Evolutionary conservation across 768 basidiomycete genomes (phyloP), one percentile per base, ranked within the genome.

Genomic region (Serendipita vermifera): DNA sequence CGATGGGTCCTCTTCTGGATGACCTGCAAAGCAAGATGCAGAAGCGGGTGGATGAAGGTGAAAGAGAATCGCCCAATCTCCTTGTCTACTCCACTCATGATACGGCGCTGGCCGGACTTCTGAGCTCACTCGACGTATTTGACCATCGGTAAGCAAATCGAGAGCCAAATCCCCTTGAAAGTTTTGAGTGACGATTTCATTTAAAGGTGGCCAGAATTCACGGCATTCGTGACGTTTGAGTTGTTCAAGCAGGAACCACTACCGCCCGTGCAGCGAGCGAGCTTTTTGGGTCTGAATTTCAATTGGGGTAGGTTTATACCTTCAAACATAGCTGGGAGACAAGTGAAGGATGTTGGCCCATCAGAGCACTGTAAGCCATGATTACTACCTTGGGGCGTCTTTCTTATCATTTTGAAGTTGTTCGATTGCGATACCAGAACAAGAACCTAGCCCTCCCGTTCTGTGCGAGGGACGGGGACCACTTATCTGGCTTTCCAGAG

Each of bases 371-470:
- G n/a, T n/a, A n/a, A n/a, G n/a, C n/a, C n/a, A n/a, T n/a, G n/a
- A 22, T 51, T 7, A 20, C 32, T 27, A 5, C 15, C 32, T 27
- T n/a, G 5, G 24, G 9, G 24, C 5, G 24, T 22, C 17, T 51
- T 15, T n/a, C 17, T 24, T 20, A 26, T 31, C 27, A 5, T 13
- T 22, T 48, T 58, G 36, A 59, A 83, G 82, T 75, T 62, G 71
- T 88, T 41, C 78, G 86, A n/a, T 79, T 85, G 76, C 77, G 85
- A 24, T 85, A 87, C 63, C 81, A 85, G 68, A 85, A 85, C 69
- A 73, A 73, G 57, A 77, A 76, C 61, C 67, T 87, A 69, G 51
- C 69, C 2, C 69, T 87, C 3, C 85, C 86, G 0, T 57, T 79
- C 13, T 88, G 86, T 60, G 77, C 80, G 1, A 75, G 74, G 4